phyloP scores from a whole-genome alignment of 2,329 filamentous ascomycete species.

The Huntiella savannae region DNA sequence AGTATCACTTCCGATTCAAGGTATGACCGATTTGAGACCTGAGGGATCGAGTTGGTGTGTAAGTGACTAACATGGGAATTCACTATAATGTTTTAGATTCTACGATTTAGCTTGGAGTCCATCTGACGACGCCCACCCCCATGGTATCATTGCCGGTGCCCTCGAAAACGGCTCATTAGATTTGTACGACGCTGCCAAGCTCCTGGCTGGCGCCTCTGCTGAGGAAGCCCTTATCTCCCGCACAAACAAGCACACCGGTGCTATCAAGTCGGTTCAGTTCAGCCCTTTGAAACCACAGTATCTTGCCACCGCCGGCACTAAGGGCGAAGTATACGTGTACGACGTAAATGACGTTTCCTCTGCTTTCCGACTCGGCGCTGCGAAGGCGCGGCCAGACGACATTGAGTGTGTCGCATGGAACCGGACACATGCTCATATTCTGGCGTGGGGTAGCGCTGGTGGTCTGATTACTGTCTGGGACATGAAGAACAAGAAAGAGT shows the following conservation, averaged over 20 bases:
- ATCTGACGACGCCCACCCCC: constrained; percentile 56
- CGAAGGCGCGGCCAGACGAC: constrained; percentile 77
- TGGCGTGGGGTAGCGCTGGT: constrained; percentile 80
- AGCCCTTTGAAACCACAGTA: constrained; percentile 84
- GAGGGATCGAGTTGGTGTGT: neutral
- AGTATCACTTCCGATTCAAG: constrained; percentile 78
- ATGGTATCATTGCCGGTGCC: constrained; percentile 84
- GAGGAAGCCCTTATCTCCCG: constrained; percentile 63
- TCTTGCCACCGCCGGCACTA: constrained; percentile 77
- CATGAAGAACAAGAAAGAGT: constrained; percentile 93
- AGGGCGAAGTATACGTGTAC: constrained; percentile 91
- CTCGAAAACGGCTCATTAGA: constrained; percentile 87
- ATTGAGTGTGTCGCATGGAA: constrained; percentile 98
- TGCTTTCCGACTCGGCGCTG: constrained; percentile 74
- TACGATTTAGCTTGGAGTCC: constrained; percentile 93
- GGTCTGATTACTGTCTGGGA: constrained; percentile 98
- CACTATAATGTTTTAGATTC: constrained; percentile 41
- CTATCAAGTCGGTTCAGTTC: constrained; percentile 91
- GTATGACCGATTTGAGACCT: constrained; percentile 28
- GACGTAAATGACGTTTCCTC: constrained; percentile 79
- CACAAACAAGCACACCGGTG: constrained; percentile 74
- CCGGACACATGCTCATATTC: constrained; percentile 87
- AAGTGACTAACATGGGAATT: neutral
- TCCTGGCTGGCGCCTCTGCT: constrained; percentile 30
- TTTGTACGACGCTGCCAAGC: constrained; percentile 72